Conservation (phyloP, 2,329 filamentous ascomycete genomes). For the Pyrenophora seminiperda region DNA sequence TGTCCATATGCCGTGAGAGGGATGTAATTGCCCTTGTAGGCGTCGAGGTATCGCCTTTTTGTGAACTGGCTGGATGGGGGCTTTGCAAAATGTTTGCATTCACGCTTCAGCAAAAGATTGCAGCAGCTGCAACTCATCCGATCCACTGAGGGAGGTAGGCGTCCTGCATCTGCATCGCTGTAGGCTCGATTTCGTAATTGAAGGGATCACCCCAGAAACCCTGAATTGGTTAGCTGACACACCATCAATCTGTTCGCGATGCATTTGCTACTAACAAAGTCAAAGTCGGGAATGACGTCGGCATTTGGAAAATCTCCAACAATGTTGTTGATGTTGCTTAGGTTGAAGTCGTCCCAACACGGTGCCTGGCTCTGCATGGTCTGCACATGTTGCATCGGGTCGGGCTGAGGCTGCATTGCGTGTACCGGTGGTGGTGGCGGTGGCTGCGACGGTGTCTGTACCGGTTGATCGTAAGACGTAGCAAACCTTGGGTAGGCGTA, state of each 20-base stretch:
- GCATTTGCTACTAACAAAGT: constrained; percentile 38
- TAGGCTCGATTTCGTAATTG: constrained; percentile 39
- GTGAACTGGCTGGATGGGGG: too few relatives aligned
- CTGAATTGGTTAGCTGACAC: constrained; percentile 23
- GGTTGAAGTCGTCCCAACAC: constrained; percentile 43
- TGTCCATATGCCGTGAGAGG: too few relatives aligned
- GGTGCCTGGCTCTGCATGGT: constrained; percentile 22
- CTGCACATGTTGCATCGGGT: constrained; percentile 18
- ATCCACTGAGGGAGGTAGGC: constrained; percentile 30
- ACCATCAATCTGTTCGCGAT: neutral
- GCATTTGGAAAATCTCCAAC: constrained; percentile 32
- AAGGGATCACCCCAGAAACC: constrained; percentile 48
- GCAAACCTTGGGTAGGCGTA: constrained; percentile 19
- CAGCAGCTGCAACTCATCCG: constrained; percentile 8
- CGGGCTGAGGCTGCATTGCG: constrained; percentile 9
- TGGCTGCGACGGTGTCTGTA: constrained; percentile 7
- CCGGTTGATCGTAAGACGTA: constrained; percentile 9
- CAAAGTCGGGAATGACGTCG: constrained; percentile 43
- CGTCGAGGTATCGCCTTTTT: too few relatives aligned
- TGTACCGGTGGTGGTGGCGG: neutral
- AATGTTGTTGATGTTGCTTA: constrained; percentile 43
- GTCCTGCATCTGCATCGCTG: constrained; percentile 24
- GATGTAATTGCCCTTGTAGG: too few relatives aligned
- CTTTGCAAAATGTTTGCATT: too few relatives aligned
- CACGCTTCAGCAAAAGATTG: too few relatives aligned